Evolutionary conservation across 2,329 filamentous ascomycete species (phyloP), one percentile per base, ranked within the genome.

Genomic region (Penicillium sp.): DNA sequence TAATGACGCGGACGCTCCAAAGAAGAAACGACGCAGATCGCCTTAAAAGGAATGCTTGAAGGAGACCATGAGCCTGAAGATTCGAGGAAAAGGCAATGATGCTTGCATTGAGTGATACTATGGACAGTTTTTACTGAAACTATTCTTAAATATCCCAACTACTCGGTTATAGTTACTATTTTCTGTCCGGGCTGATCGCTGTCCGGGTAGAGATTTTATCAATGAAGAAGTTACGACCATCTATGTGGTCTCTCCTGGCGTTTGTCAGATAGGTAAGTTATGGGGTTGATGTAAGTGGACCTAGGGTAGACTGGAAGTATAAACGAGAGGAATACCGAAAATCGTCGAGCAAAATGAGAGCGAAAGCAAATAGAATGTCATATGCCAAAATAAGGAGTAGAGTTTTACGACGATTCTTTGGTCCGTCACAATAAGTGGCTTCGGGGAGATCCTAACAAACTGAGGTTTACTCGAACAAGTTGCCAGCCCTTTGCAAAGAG

Each of bases 1-100:
- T 4, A 49, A 59, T 17, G 57, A 38, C 9, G 17, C 35, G 17
- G 54, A 48, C 21, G n/a, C 53, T n/a, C n/a, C 19, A 15, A 59
- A 38, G 17, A 53, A 38, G 21, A 66, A 55, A 12, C 45, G 39
- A 38, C 54, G 45, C 27, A 56, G 33, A 47, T 45, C 31, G 21
- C 35, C 53, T 15, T 51, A 10, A 29, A 38, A 29, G 6, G 9
- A 19, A 29, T 15, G 6, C 5, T 21, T n/a, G 31, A 44, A 13
- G 10, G n/a, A n/a, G 15, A 27, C 4, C 13, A 23, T 31, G 15
- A 29, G 48, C 23, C 3, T 35, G 4, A 27, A n/a, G 9, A 8
- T 25, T 43, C 27, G 2, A 12, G 21, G 7, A 15, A 44, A 17
- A 9, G 15, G 6, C 39, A 13, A 35, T 25, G 29, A 17, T 27